Conservation (phyloP, 257 asterid genomes). For the Nicotiana paniculata region DNA sequence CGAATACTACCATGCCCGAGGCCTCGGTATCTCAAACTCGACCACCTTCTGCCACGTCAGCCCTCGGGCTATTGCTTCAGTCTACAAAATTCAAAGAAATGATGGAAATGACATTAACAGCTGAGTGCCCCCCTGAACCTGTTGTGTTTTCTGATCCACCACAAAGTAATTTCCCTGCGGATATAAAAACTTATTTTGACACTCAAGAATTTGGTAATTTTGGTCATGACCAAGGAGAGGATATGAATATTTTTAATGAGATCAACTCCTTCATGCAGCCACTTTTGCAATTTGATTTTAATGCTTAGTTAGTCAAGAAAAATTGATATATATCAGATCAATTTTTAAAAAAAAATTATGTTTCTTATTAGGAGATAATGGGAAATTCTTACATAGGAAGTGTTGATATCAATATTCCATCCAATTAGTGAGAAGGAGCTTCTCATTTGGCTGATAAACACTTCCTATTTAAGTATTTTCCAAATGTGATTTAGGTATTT, state of each 20-base stretch:
- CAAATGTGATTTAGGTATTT: neutral
- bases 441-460: neutral
- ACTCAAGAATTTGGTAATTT: slow-evolving; percentile 30
- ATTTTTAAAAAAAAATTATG: neutral
- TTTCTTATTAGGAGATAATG: neutral
- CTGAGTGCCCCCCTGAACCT: slow-evolving; percentile 34
- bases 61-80: slow-evolving; percentile 71
- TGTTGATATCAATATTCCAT: neutral
- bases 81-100: slow-evolving; percentile 76
- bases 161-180: slow-evolving; percentile 47
- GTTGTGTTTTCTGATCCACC: slow-evolving; percentile 23
- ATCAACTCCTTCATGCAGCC: slow-evolving; percentile 62
- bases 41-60: slow-evolving; percentile 56
- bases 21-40: slow-evolving; percentile 22
- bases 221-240: slow-evolving; percentile 40
- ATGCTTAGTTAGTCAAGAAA: slow-evolving; percentile 16
- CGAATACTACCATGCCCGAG: neutral
- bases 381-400: slow-evolving; percentile 12
- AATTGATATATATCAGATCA: neutral
- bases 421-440: neutral
- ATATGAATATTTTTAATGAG: slow-evolving; percentile 44
- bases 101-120: slow-evolving; percentile 73
- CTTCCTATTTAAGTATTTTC: slow-evolving; percentile 13
- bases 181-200: slow-evolving; percentile 42
- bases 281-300: slow-evolving; percentile 45